Conservation (phyloP, 23 red algal genomes). For the Cyanidium caldarium region DNA sequence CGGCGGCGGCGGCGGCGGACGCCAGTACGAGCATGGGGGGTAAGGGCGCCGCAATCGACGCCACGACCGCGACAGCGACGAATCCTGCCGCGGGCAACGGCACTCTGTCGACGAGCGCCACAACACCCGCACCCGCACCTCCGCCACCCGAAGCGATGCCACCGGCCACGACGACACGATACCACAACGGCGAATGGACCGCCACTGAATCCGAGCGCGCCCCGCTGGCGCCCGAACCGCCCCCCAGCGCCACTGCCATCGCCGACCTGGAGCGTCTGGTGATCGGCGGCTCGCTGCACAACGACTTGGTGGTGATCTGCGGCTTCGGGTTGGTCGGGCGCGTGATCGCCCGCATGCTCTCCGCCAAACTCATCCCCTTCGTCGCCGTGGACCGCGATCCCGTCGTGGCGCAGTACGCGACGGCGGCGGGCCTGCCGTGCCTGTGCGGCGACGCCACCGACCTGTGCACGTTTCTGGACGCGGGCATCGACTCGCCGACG, state of each 20-base stretch:
- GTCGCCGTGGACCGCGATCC: slow-evolving; percentile 62
- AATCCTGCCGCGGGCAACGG: too few relatives aligned
- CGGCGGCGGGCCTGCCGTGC: slow-evolving; percentile 27
- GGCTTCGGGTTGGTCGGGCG: slow-evolving; percentile 77
- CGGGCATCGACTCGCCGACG: slow-evolving; percentile 15
- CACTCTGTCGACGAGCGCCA: too few relatives aligned
- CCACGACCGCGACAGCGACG: background rate
- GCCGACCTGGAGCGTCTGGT: background rate
- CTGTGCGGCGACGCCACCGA: slow-evolving; percentile 41
- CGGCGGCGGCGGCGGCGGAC: background rate
- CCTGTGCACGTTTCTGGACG: slow-evolving; percentile 20
- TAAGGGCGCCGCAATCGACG: background rate
- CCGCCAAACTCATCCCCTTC: slow-evolving; percentile 52
- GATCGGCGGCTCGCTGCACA: background rate
- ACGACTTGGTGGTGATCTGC: slow-evolving; percentile 37
- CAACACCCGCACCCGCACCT: too few relatives aligned
- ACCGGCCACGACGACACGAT: too few relatives aligned
- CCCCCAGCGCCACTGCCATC: background rate
- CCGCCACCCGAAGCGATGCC: too few relatives aligned
- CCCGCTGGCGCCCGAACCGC: background rate
- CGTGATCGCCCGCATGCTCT: slow-evolving; percentile 70
- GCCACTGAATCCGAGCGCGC: background rate
- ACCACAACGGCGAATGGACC: too few relatives aligned
- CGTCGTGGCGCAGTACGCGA: slow-evolving; percentile 24
- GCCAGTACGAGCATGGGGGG: background rate